These are phyloP conservation scores for Xylaria sp. DNA, from an alignment of 2,329 filamentous ascomycete species.

Conservation along the genomic window DNA sequence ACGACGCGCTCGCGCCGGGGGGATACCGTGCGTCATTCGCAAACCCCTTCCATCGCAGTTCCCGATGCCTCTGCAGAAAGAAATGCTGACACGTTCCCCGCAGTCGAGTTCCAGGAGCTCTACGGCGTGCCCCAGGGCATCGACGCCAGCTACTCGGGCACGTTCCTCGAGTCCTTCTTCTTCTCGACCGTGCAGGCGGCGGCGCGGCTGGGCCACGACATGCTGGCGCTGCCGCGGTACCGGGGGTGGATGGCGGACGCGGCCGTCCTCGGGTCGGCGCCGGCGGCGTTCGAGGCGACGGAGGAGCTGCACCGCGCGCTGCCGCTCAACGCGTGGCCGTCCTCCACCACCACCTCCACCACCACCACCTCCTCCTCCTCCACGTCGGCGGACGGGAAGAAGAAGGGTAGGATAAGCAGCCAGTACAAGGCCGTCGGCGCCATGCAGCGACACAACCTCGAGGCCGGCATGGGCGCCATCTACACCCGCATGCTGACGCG, in stretches of 20 bases:
- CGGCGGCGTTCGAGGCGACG: conserved; percentile 10
- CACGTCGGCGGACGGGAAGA: too few relatives aligned
- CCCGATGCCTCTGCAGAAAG: too few relatives aligned
- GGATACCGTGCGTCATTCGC: conserved; percentile 2
- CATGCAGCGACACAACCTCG: conserved; percentile 7
- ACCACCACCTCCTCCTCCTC: too few relatives aligned
- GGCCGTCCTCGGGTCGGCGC: too few relatives aligned
- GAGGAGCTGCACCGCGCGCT: conserved; percentile 7
- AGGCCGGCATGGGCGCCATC: not conserved
- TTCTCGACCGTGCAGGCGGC: conserved; percentile 3
- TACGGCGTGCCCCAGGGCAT: conserved; percentile 9
- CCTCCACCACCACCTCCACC: too few relatives aligned
- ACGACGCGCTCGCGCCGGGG: conserved; percentile 13
- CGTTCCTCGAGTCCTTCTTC: conserved; percentile 7
- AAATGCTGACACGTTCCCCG: too few relatives aligned
- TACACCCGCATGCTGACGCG: conserved; percentile 6
- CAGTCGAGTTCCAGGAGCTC: conserved; percentile 11
- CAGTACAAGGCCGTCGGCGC: conserved; percentile 10
- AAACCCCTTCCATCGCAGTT: too few relatives aligned
- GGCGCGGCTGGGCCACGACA: conserved; percentile 2
- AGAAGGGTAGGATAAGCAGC: too few relatives aligned
- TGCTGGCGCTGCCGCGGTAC: conserved; percentile 4
- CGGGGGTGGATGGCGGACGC: conserved; percentile 10
- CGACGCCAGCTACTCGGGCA: conserved; percentile 2
- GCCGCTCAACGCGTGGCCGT: conserved; percentile 7